Conservation (phyloP, 306 rosid genomes). For the Datisca glomerata region DNA sequence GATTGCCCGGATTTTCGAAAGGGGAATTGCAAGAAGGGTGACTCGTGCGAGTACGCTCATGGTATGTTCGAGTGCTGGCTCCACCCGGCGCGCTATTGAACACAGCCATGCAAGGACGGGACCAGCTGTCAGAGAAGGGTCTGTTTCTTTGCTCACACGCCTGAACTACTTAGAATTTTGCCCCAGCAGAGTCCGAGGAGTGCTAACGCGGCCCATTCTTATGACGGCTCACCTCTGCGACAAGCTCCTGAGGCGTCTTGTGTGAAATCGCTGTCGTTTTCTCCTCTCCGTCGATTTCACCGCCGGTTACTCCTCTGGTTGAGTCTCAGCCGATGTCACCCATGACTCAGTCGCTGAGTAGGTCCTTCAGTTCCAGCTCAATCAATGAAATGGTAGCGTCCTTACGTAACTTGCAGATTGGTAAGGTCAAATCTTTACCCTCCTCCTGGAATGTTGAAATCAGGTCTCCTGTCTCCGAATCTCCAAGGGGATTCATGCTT, state of each 20-base stretch:
- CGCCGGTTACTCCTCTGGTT: constrained; percentile 34
- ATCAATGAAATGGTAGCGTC: constrained; percentile 53
- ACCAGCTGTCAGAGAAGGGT: constrained; percentile 65
- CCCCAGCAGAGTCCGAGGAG: constrained; percentile 51
- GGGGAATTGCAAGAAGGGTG: constrained; percentile 63
- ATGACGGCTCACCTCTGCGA: constrained; percentile 57
- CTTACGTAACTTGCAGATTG: constrained; percentile 50
- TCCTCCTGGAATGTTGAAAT: constrained; percentile 26
- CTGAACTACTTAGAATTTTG: constrained; percentile 58
- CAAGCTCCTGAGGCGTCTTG: constrained; percentile 32
- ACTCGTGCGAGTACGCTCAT: constrained; percentile 70
- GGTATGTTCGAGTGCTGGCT: constrained; percentile 95
- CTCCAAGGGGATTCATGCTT: constrained; percentile 52
- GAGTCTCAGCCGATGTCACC: constrained; percentile 75
- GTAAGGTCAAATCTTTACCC: constrained; percentile 51
- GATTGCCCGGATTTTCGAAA: constrained; percentile 84
- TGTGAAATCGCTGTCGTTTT: constrained; percentile 25
- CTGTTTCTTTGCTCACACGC: constrained; percentile 79
- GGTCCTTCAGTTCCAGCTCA: constrained; percentile 45
- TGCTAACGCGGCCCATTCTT: constrained; percentile 30
- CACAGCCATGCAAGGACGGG: constrained; percentile 88
- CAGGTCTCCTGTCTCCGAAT: constrained; percentile 48
- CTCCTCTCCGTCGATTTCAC: constrained; percentile 39
- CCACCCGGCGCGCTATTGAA: constrained; percentile 73
- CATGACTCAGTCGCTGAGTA: constrained; percentile 30